phyloP scores from a whole-genome alignment of 2,329 filamentous ascomycete genomes.

The Fusarium continuum region DNA sequence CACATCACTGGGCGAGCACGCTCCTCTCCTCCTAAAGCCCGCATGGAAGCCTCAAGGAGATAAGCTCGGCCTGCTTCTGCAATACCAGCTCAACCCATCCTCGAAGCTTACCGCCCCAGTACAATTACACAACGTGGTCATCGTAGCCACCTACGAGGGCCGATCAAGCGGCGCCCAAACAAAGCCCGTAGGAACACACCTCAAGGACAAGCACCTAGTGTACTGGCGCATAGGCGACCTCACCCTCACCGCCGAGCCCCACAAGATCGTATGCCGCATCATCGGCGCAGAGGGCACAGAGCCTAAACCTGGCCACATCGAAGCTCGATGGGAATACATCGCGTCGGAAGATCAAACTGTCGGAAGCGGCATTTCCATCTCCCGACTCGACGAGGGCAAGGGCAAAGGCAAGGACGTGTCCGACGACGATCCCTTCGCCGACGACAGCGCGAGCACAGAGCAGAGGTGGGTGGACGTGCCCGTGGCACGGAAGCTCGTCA shows the following conservation, averaged over 20 bases:
- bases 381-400: slow-evolving; percentile 59
- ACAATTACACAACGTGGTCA: slow-evolving; percentile 74
- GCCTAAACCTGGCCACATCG: slow-evolving; percentile 78
- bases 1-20: slow-evolving; percentile 60
- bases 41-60: slow-evolving; percentile 85
- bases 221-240: slow-evolving; percentile 86
- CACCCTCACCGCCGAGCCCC: slow-evolving; percentile 69
- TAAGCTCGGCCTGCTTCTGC: slow-evolving; percentile 85
- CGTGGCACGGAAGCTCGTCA: slow-evolving; percentile 72
- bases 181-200: slow-evolving; percentile 81
- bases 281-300: slow-evolving; percentile 74
- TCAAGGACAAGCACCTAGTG: slow-evolving; percentile 78
- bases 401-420: slow-evolving; percentile 62
- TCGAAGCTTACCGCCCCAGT: slow-evolving; percentile 57
- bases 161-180: slow-evolving; percentile 75
- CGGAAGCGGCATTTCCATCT: slow-evolving; percentile 72
- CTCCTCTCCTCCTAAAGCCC: slow-evolving; percentile 77
- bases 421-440: slow-evolving; percentile 76
- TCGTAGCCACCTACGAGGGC: slow-evolving; percentile 77
- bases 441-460: slow-evolving; percentile 46
- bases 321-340: slow-evolving; percentile 80
- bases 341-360: slow-evolving; percentile 55
- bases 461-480: slow-evolving; percentile 73
- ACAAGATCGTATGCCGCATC: slow-evolving; percentile 86
- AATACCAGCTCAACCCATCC: slow-evolving; percentile 83